A percentile compares a stretch with the other conserved stretches of the same genome.
phyloP scores from a whole-genome alignment of 2,329 filamentous ascomycete genomes.

The Colletotrichum lini region DNA sequence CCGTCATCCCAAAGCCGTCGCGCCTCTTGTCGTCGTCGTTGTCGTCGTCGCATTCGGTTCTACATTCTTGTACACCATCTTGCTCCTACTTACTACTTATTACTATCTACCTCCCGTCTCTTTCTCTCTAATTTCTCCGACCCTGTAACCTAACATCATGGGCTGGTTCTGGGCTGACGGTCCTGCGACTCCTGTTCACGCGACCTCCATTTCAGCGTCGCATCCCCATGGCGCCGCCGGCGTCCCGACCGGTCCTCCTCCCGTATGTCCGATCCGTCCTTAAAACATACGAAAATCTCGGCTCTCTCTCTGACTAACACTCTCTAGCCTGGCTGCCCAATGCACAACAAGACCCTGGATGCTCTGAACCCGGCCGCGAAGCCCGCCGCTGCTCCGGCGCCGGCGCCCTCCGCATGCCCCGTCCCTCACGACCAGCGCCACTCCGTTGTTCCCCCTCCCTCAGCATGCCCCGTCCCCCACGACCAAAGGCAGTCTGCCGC shows the following conservation, averaged over 20 bases:
- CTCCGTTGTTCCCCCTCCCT: conserved; percentile 46
- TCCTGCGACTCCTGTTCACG: conserved; percentile 49
- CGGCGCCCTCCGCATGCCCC: conserved; percentile 49
- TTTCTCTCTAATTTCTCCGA: neutral
- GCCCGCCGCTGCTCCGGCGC: conserved; percentile 42
- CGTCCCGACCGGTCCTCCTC: conserved; percentile 50
- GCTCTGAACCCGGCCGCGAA: conserved; percentile 56
- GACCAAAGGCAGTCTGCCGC: conserved; percentile 42
- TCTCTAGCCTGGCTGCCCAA: conserved; percentile 67
- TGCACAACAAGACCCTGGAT: conserved; percentile 69
- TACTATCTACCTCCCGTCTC: neutral
- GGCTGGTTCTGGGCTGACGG: conserved; percentile 76
- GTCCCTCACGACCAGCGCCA: conserved; percentile 47
- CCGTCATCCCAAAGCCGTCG: neutral
- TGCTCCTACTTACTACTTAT: neutral
- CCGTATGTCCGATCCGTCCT: conserved; percentile 52
- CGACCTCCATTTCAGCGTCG: conserved; percentile 34
- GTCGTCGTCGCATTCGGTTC: too few relatives aligned
- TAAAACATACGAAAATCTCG: neutral
- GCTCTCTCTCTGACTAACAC: conserved; percentile 43
- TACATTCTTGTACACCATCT: conserved; percentile 10
- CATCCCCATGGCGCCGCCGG: conserved; percentile 45
- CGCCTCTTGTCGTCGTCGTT: neutral
- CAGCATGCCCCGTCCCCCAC: conserved; percentile 52
- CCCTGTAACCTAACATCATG: conserved; percentile 56